Base-by-base conservation (phyloP, 2,329 filamentous ascomycete genomes). In the Apiospora rasikravindrae region DNA sequence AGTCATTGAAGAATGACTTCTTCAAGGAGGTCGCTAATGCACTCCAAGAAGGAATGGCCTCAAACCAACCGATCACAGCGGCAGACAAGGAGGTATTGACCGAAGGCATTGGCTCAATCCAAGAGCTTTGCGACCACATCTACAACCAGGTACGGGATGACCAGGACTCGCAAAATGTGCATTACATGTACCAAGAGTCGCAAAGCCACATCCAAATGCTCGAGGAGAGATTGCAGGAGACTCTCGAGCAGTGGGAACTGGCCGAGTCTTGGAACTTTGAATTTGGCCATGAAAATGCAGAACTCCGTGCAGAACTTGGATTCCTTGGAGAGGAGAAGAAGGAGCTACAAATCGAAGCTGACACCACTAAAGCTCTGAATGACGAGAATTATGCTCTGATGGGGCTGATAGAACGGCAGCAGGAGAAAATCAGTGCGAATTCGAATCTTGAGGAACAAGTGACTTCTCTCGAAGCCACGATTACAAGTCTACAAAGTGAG, bases 111-210 rank as follows among this genome's bases (percentile, higher is more conserved):
- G 47, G 49, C 7, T 69, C 42, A 4, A 69, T 69, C 49, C 68
- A 69, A 24, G 22, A 33, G n/a, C n/a, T 42, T 16, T 69, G 68
- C 37, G 47, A 57, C 68, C 29, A 69, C 19, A 69, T 69, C n/a
- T 69, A 53, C 29, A 69, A 57, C 68, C 47, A 57, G 44, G 24
- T 69, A 19, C 44, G 68, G 49, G 68, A 69, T 29, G 49, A 69
- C 10, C 6, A 47, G 8, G 4, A 44, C n/a, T 51, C 68, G 14
- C 45, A 69, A 26, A 19, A 33, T 29, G 14, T 51, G 22, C 47
- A 57, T 2, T 19, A 69, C 5, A 47, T 51, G n/a, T 69, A 69
- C 33, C 47, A 69, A 24, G 45, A 69, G 22, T 47, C 68, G 24
- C 68, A 69, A 24, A 24, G 40, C 7, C 29, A 26, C 4, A 22